phyloP scores from a whole-genome alignment of 2,329 filamentous ascomycete species.

The Colletotrichum kahawae region DNA sequence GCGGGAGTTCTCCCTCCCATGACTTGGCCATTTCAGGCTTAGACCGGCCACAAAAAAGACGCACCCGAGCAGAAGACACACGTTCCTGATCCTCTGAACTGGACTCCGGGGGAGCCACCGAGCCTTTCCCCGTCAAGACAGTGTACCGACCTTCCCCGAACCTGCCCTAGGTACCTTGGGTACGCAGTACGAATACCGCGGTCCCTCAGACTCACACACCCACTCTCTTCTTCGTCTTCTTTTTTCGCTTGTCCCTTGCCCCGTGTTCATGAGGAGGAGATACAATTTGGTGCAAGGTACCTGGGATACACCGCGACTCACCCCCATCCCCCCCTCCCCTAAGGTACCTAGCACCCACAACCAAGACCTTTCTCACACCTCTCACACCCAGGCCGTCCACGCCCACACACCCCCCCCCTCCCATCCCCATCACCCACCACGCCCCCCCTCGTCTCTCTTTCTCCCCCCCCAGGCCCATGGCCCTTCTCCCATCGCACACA shows the following conservation, averaged over 20 bases:
- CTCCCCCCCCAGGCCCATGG: background rate
- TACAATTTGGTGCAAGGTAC: slow-evolving; percentile 6
- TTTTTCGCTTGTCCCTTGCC: background rate
- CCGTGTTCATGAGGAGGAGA: slow-evolving; percentile 12
- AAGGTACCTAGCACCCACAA: background rate
- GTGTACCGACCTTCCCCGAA: slow-evolving; percentile 16
- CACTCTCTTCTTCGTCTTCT: background rate
- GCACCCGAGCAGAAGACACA: background rate
- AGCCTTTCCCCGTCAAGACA: background rate
- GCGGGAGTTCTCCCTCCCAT: background rate
- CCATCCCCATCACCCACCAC: background rate
- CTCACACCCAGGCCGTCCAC: background rate
- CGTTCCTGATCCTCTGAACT: background rate
- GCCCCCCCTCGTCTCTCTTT: background rate
- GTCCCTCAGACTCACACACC: background rate
- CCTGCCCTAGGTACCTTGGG: background rate
- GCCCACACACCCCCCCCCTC: background rate
- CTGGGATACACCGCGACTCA: slow-evolving; percentile 17
- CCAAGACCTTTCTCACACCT: background rate
- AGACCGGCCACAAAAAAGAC: background rate
- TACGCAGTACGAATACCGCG: background rate
- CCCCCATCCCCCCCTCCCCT: background rate
- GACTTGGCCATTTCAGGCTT: background rate
- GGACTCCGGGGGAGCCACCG: background rate
- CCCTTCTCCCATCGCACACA: slow-evolving; percentile 13